Evolutionary conservation across 2,329 filamentous ascomycete species (phyloP), one percentile per base, ranked within the genome.

Genomic region (Thielaviopsis musarum): DNA sequence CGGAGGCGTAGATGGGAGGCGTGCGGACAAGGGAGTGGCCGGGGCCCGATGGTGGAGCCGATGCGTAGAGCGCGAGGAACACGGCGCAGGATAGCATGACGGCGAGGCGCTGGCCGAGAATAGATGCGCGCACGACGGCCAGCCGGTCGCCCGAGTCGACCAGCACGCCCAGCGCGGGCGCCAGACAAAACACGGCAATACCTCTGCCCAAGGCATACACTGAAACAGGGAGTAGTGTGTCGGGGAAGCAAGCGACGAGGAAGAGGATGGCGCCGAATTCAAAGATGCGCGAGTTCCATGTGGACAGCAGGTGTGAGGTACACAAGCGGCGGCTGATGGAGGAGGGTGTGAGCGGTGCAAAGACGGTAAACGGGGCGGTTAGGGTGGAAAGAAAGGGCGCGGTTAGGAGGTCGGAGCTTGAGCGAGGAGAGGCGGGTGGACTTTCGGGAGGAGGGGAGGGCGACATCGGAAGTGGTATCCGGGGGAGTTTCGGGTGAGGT

Each of bases 161-260:
- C 48, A 74, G 74, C 1, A 67, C 65, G 1, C 85, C 85, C 5
- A 88, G 68, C 53, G 72, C 72, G 13, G 80, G 77, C 0, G 83
- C 78, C 6, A 87, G 70, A 0, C 81, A 28, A 3, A 84, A 77
- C 0, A 82, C 82, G 0, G 80, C 73, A 0, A 74, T 69, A 5
- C 79, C 75, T 22, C 85, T 78, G 5, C 76, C 72, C 6, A 88
- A 70, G 0, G 85, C 85, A 65, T 88, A 89, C n/a, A 84, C 70
- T 0, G 84, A 87, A 59, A 83, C 75, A 41, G 81, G 84, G 22
- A 85, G 73, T 22, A 89, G 71, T 0, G 83, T 87, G 0, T 73
- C 70, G 0, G 77, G 77, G 64, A 74, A 83, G 53, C 80, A 74
- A 0, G 73, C 68, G 0, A 79, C 78, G 10, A 83, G 71, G 67